Percentiles rank a stretch among this genome's conserved stretches.
phyloP scores from a whole-genome alignment of 768 basidiomycete genomes.

The Mycena olivaceomarginata region DNA sequence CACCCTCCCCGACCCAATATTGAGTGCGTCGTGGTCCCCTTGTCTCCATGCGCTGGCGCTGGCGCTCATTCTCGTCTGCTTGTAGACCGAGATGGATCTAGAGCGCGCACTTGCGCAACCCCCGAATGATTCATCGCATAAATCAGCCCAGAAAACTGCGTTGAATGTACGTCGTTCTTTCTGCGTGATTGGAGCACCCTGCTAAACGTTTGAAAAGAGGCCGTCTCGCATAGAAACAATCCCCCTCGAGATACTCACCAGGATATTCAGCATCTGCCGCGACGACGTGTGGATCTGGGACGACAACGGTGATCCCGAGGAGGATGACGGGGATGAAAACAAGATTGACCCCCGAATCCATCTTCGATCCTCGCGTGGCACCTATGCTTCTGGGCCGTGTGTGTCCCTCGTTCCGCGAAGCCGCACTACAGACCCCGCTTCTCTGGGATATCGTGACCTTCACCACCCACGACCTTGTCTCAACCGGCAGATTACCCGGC shows the following conservation, averaged over 20 bases:
- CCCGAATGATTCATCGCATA: constrained; percentile 1
- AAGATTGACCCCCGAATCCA: background rate
- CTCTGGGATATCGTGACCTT: constrained; percentile 3
- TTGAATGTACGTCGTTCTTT: constrained; percentile 7
- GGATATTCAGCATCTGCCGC: constrained; percentile 8
- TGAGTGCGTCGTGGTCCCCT: background rate
- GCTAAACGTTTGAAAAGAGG: constrained; percentile 6
- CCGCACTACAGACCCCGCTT: constrained; percentile 5
- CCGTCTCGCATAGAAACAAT: constrained; percentile 5
- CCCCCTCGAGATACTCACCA: background rate
- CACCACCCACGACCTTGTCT: background rate
- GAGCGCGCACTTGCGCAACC: constrained; percentile 3
- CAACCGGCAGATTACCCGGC: background rate
- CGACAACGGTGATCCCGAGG: background rate
- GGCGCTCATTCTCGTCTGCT: constrained; percentile 2
- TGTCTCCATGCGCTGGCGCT: constrained; percentile 6
- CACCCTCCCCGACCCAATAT: constrained; percentile 1
- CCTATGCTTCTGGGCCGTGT: background rate
- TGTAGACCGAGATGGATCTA: constrained; percentile 5
- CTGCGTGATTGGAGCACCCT: constrained; percentile 1
- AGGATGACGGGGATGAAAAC: constrained; percentile 1
- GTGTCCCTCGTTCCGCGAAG: background rate
- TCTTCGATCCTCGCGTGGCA: background rate
- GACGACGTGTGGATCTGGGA: background rate
- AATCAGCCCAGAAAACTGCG: constrained; percentile 7